phyloP scores from a whole-genome alignment of 2,329 filamentous ascomycete genomes.

The Coniochaeta sp. region DNA sequence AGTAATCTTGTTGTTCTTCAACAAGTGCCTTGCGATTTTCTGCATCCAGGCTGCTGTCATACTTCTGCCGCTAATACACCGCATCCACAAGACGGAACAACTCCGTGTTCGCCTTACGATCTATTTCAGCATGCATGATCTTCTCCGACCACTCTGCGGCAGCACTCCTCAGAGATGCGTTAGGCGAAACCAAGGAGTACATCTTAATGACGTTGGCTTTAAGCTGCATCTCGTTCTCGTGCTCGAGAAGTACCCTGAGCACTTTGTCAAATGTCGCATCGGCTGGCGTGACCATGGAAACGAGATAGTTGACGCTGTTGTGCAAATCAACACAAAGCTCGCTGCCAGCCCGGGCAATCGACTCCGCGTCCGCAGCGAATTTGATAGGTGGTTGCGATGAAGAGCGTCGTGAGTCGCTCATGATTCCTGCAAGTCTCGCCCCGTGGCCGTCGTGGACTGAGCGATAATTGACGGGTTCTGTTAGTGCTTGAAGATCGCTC shows the following conservation, averaged over 20 bases:
- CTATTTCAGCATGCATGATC: neutral
- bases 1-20: conserved; percentile 70
- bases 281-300: neutral
- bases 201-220: neutral
- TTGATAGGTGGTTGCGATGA: neutral
- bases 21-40: conserved; percentile 67
- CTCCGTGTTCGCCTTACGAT: neutral
- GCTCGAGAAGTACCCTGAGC: neutral
- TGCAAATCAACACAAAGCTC: neutral
- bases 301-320: neutral
- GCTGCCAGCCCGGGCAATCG: neutral
- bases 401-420: too few species aligned
- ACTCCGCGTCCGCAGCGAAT: neutral
- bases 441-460: too few species aligned
- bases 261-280: neutral
- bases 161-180: neutral
- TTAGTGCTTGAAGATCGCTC: too few species aligned
- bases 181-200: neutral
- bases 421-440: too few species aligned
- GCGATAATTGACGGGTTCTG: too few species aligned
- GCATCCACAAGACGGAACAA: neutral
- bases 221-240: conserved; percentile 1
- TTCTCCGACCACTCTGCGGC: neutral
- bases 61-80: neutral
- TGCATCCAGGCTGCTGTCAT: conserved; percentile 31